phyloP scores from a whole-genome alignment of 305 asterid genomes.

The Solanum hybrid region DNA sequence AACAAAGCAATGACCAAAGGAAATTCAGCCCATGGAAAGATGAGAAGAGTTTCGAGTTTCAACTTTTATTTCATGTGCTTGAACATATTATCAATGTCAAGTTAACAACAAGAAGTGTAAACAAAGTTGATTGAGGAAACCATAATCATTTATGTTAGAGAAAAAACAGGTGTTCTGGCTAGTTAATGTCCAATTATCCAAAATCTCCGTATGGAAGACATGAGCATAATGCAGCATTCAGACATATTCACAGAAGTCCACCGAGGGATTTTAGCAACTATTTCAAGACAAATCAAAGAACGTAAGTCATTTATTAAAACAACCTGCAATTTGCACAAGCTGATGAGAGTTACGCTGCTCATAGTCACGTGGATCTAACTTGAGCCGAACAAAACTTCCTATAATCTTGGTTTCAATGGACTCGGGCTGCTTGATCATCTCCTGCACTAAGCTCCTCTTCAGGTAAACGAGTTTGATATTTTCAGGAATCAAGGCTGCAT shows the following conservation, averaged over 20 bases:
- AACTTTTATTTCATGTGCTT: not conserved
- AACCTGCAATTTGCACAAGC: slow-evolving; percentile 83
- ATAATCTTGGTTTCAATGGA: slow-evolving; percentile 54
- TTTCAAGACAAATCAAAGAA: not conserved
- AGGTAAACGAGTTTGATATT: slow-evolving; percentile 73
- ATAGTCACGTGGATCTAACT: slow-evolving; percentile 38
- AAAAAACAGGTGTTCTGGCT: not conserved
- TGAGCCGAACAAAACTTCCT: slow-evolving; percentile 66
- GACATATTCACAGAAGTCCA: not conserved
- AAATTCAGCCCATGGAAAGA: not conserved
- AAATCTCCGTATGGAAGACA: not conserved
- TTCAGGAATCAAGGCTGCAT: slow-evolving; percentile 53
- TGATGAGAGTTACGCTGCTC: slow-evolving; percentile 33
- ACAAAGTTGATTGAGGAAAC: not conserved
- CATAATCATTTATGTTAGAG: not conserved
- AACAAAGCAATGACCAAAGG: not conserved
- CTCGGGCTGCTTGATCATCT: slow-evolving; percentile 48
- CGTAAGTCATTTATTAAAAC: not conserved
- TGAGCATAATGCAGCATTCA: not conserved
- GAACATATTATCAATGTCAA: not conserved
- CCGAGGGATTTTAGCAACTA: not conserved
- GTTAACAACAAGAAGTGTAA: not conserved
- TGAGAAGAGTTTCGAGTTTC: not conserved
- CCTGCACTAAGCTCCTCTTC: slow-evolving; percentile 53
- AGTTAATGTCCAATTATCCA: not conserved